Conservation (phyloP, 768 basidiomycete species). For the Phaeolepiota aurea region DNA sequence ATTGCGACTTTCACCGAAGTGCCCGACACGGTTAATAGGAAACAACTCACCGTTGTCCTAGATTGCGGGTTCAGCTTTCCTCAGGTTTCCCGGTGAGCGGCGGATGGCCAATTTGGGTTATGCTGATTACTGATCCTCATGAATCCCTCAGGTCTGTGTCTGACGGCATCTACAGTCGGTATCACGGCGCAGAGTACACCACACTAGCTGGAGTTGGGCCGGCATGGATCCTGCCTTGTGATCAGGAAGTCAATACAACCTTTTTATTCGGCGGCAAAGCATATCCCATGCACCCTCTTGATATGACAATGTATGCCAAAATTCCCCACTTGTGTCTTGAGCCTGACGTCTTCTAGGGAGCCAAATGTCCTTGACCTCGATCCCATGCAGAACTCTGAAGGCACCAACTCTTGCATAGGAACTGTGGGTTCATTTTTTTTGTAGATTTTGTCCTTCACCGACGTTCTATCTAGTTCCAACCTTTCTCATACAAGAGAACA, state of each 20-base stretch:
- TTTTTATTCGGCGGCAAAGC: conserved; percentile 49
- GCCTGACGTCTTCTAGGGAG: conserved; percentile 15
- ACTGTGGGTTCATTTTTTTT: conserved; percentile 19
- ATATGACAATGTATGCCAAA: conserved; percentile 41
- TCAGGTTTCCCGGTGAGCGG: conserved; percentile 49
- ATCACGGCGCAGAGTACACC: conserved; percentile 43
- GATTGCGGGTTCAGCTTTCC: conserved; percentile 67
- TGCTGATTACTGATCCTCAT: too few relatives aligned
- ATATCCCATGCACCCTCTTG: conserved; percentile 62
- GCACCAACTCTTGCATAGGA: conserved; percentile 28
- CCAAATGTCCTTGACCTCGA: conserved; percentile 22
- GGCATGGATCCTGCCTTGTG: conserved; percentile 58
- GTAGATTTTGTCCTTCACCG: not conserved
- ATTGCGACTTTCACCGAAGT: conserved; percentile 30
- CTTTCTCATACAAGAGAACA: conserved; percentile 41
- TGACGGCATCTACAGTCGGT: conserved; percentile 50
- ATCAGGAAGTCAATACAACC: conserved; percentile 53
- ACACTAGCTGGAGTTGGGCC: conserved; percentile 30
- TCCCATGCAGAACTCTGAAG: conserved; percentile 19
- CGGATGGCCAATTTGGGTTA: too few relatives aligned
- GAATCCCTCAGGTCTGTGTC: conserved; percentile 35
- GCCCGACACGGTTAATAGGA: not conserved
- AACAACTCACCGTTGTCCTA: conserved; percentile 51
- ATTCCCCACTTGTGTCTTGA: not conserved
- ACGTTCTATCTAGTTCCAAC: conserved; percentile 53